Evolutionary conservation across 2,329 filamentous ascomycete genomes (phyloP), one percentile per base, ranked within the genome.

Genomic region (Rosellinia necatrix): DNA sequence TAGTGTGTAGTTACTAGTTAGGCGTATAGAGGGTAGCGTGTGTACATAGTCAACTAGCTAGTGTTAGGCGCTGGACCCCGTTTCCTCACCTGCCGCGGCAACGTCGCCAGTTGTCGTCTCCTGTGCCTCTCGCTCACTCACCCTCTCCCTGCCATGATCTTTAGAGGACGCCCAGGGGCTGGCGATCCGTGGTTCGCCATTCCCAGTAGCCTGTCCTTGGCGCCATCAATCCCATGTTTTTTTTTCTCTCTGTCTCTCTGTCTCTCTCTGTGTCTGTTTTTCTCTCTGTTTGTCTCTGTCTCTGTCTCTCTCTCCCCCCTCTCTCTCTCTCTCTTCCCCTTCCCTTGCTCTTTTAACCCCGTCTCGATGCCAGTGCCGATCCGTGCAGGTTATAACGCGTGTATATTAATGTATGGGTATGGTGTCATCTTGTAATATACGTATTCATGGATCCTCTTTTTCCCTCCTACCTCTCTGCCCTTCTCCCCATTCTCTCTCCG

Each of bases 91-190:
- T 51, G 22, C 29, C 4, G 30, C 35, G 24, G 42, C 29, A 53
- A 52, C 43, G 30, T 44, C 37, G 35, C 42, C 35, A 5, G 30
- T 34, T 21, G 29, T 38, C 35, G 22, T 38, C 4, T 48, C 10
- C 21, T 41, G 9, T 9, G 15, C 2, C 40, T 27, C 40, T 42
- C 15, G 21, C 12, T 15, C 15, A 4, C 12, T 12, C 27, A n/a
- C 27, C 27, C 17, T 44, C 43, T 57, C 49, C 50, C 44, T 34
- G n/a, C n/a, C n/a, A n/a, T 57, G 54, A 49, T 53, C 54, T 53
- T 53, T 49, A 38, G 54, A 17, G 38, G 38, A 3, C 43, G 32
- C 29, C 54, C 54, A 40, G 15, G 15, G 24, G 49, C 25, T 27
- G 34, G 30, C 22, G 10, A 57, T 57, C 42, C 24, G 19, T 44